Percentiles rank a stretch among this genome's conserved stretches.
Evolutionary conservation across 2,329 filamentous ascomycete genomes (phyloP).

Genomic region (Alternaria novae-zelandiae): DNA sequence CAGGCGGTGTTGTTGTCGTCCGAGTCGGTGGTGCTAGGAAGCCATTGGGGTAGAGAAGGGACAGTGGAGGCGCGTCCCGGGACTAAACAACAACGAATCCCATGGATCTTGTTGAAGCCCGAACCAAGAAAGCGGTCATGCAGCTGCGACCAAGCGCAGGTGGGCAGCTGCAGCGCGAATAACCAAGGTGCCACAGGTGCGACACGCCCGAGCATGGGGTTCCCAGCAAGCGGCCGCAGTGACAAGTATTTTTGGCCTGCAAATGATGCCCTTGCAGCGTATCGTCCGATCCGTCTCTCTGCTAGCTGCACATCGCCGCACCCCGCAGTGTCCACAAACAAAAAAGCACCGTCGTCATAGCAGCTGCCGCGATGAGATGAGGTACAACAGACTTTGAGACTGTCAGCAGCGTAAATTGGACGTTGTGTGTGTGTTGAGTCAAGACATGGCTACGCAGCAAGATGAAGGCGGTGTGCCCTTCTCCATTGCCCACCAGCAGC

Average conservation of each 20-base stretch:
- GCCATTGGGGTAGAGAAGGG: constrained; percentile 8
- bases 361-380: neutral
- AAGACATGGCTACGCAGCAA: constrained; percentile 52
- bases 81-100: constrained; percentile 10
- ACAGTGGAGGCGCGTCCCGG: constrained; percentile 16
- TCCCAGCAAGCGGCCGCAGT: constrained; percentile 13
- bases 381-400: neutral
- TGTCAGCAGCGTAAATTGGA: neutral
- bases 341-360: constrained; percentile 10
- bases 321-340: constrained; percentile 11
- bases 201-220: constrained; percentile 23
- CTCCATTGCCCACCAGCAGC: constrained; percentile 53
- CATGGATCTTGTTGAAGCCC: constrained; percentile 11
- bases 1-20: constrained; percentile 5
- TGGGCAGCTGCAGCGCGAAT: constrained; percentile 32
- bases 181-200: constrained; percentile 32
- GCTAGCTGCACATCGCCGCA: constrained; percentile 10
- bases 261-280: constrained; percentile 6
- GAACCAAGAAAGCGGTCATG: constrained; percentile 29
- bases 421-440: neutral
- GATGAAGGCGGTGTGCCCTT: constrained; percentile 51
- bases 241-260: constrained; percentile 29
- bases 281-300: neutral
- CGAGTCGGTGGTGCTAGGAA: constrained; percentile 7
- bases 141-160: constrained; percentile 33